Percentiles rank a stretch among this genome's conserved stretches.
These are phyloP conservation scores for Postia placenta DNA, from an alignment of 768 basidiomycete species.

Conservation along the genomic window DNA sequence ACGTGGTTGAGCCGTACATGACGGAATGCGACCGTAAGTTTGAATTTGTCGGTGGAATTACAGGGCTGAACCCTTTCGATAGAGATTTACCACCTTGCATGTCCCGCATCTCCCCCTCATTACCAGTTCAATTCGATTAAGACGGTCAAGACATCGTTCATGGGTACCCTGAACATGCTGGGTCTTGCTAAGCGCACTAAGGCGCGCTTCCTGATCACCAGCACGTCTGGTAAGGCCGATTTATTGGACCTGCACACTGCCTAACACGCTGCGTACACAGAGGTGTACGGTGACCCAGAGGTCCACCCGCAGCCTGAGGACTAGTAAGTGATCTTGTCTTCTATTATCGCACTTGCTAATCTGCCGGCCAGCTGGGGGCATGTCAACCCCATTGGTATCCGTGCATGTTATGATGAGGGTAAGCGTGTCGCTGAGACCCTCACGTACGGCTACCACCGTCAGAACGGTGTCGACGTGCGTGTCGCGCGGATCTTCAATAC, in stretches of 20 bases:
- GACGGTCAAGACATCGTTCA: slow-evolving; percentile 97
- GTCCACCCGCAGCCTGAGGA: slow-evolving; percentile 97
- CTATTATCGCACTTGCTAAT: slow-evolving; percentile 5
- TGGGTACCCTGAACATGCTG: slow-evolving; percentile 98
- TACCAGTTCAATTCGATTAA: slow-evolving; percentile 98
- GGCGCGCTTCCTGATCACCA: slow-evolving; percentile 92
- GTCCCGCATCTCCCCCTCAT: slow-evolving; percentile 94
- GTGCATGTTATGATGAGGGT: slow-evolving; percentile 99
- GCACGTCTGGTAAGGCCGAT: slow-evolving; percentile 75
- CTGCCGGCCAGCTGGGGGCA: slow-evolving; percentile 78
- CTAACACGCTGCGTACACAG: slow-evolving; percentile 30
- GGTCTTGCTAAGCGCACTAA: slow-evolving; percentile 96
- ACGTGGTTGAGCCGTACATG: slow-evolving; percentile 96
- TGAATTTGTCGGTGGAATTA: not conserved
- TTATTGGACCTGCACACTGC: slow-evolving; percentile 1
- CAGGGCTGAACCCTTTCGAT: not conserved
- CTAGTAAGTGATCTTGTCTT: slow-evolving; percentile 54
- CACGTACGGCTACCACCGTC: slow-evolving; percentile 92
- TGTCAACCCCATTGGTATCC: slow-evolving; percentile 96
- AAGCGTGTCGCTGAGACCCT: slow-evolving; percentile 98
- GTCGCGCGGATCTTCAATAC: slow-evolving; percentile 99
- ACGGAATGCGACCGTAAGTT: slow-evolving; percentile 93
- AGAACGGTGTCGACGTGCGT: slow-evolving; percentile 92
- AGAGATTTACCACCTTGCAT: slow-evolving; percentile 99
- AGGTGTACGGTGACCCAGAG: slow-evolving; percentile 98